Conservation (phyloP, 1,284 basidiomycete species). For the Microbotryum intermedium region DNA sequence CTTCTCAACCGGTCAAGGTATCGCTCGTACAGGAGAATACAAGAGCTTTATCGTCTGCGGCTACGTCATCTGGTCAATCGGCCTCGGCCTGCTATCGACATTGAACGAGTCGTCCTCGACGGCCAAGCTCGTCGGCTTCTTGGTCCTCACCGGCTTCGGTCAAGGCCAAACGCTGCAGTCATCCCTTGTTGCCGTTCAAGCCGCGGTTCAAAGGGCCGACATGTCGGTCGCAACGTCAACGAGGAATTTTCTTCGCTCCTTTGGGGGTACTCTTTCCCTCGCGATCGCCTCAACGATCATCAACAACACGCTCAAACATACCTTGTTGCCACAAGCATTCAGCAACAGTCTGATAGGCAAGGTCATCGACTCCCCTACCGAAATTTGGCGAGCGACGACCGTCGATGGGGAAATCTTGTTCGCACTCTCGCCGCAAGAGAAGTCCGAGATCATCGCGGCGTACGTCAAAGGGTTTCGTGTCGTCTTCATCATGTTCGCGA, state of each 20-base stretch:
- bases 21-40: slow-evolving; percentile 34
- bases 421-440: slow-evolving; percentile 42
- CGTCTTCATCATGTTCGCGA: slow-evolving; percentile 47
- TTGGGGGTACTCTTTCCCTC: slow-evolving; percentile 56
- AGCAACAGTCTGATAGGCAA: slow-evolving; percentile 35
- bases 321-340: slow-evolving; percentile 40
- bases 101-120: slow-evolving; percentile 48
- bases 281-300: slow-evolving; percentile 51
- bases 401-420: slow-evolving; percentile 23
- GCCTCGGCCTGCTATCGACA: slow-evolving; percentile 59
- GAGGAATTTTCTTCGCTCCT: slow-evolving; percentile 56
- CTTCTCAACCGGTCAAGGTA: slow-evolving; percentile 50
- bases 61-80: slow-evolving; percentile 60
- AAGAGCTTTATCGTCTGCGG: slow-evolving; percentile 52
- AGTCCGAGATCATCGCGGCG: slow-evolving; percentile 47
- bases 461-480: slow-evolving; percentile 52
- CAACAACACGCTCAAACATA: slow-evolving; percentile 50
- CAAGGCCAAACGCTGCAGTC: slow-evolving; percentile 49
- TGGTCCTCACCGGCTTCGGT: slow-evolving; percentile 59
- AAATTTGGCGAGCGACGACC: slow-evolving; percentile 22
- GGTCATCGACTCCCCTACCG: slow-evolving; percentile 41
- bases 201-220: slow-evolving; percentile 55
- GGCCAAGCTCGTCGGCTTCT: slow-evolving; percentile 54
- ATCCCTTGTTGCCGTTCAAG: slow-evolving; percentile 55
- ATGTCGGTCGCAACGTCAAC: slow-evolving; percentile 63